Evolutionary conservation across 148 eudicot genomes (phyloP), one percentile per base, ranked within the genome.

Genomic region (Bassia scoparia): DNA sequence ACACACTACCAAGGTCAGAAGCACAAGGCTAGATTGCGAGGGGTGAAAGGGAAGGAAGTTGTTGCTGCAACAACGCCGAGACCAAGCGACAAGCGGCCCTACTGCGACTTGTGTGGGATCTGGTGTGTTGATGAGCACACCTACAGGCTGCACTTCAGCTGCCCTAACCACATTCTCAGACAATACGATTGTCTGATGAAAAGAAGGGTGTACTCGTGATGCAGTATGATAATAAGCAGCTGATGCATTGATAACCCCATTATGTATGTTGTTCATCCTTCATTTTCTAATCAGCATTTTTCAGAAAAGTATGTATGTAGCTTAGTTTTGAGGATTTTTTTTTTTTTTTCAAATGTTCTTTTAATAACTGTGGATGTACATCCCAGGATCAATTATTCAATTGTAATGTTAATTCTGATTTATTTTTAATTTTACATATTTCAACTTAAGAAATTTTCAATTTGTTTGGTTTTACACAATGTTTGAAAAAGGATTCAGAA

Each of bases 121-220:
- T 75, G 78, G 78, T 75, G 78, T 56, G 53, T 53, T 58, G 78
- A 75, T 46, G 78, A 75, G 72, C 69, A 44, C 44, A 58, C 67
- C 29, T 75, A 50, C 67, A 58, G 58, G 73, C n/a, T 58, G 46
- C 78, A 75, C 73, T 71, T 75, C 64, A 70, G 56, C 16, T 75
- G 78, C 31, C 69, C 62, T 24, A 75, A 68, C 34, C 78, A 75
- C 24, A 14, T 68, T 75, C 78, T 75, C 21, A 68, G 38, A 17
- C 78, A 56, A 26, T 71, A 75, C 23, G 72, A 75, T 33, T 37
- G 55, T 35, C 67, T 68, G 67, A 75, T 68, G 72, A 75, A 59
- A 14, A 37, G 29, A 35, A 75, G 62, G 73, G 61, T n/a, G 37
- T 43, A 20, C n/a, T 8, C n/a, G 29, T 69, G 35, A 53, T 16